Base-by-base conservation (phyloP, 2,329 filamentous ascomycete genomes). In the Aspergillus udagawae region DNA sequence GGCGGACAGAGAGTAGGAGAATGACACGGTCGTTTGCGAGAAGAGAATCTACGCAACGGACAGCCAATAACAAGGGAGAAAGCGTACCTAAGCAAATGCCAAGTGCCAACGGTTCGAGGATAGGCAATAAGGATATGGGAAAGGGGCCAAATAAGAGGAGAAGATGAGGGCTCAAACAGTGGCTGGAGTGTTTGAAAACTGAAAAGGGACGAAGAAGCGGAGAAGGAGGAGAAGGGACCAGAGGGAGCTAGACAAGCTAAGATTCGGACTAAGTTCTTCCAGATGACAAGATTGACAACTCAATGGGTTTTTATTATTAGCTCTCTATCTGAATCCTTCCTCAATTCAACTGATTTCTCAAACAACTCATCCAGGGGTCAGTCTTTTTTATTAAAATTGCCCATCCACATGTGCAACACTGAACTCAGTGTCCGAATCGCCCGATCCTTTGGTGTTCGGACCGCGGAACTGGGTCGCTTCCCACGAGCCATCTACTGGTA, bases 31-130 rank as follows among this genome's bases (percentile, higher is more conserved):
- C 25, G 25, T n/a, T 23, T 8, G 55, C 17, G 32, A 38, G 21
- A 48, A 41, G 53, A n/a, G 44, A 53, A 44, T 29, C 32, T 50
- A 35, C 44, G 49, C 55, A 44, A 25, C 51, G 53, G 49, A 29
- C 49, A 50, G 51, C 62, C 64, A 65, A 63, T 61, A 45, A 60
- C 44, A 54, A 38, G 54, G 52, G 45, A 53, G 35, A 53, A 53
- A 53, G 49, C 53, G 41, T 58, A 62, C 60, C 62, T 60, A 62
- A 66, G 64, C 61, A 57, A 63, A 63, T 62, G 60, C 62, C 64
- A 63, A 63, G 65, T 59, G 62, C 49, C 51, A 55, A 60, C 58
- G 38, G 42, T 32, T 51, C 47, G 35, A 35, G 27, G 12, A 35
- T 20, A 27, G 41, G 42, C 12, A 54, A 55, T 47, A 49, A 51